Evolutionary conservation across 2,329 filamentous ascomycete species (phyloP), one percentile per base, ranked within the genome.

Genomic region (Botrytis squamosa): DNA sequence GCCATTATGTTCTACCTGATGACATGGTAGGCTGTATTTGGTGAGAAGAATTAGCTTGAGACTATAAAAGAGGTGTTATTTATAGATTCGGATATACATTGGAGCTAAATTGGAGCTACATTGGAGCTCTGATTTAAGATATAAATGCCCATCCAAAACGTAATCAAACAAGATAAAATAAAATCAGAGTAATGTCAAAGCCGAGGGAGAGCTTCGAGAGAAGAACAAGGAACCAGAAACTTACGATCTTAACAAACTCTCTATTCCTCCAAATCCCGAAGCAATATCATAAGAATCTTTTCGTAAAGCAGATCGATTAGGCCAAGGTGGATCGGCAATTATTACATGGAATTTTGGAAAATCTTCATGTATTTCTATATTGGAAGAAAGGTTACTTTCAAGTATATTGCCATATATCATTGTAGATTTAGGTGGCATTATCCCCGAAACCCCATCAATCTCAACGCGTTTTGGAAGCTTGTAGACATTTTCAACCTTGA

Each of bases 251-350:
- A 68, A 57, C 2, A 68, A 22, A 14, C 7, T 57, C n/a, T n/a
- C 66, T 5, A 68, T 68, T 3, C 49, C 66, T 4, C 20, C 7
- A 8, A 18, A 33, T 38, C 66, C 49, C 7, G 49, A 57, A 25
- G 66, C 66, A 42, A n/a, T 42, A 68, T 6, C 18, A 81, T 90
- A 88, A 76, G 85, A 78, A 78, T 83, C 85, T 78, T 88, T 90
- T 57, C 91, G 86, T 77, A 87, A 87, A 22, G 89, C 93, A 9
- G 92, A 95, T 64, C 90, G 88, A 79, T 94, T 95, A 0, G 93
- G 92, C 93, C 93, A 95, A 1, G 93, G 93, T 4, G 93, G 93
- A 79, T 95, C 93, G 33, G 95, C 83, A 12, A 94, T 81, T 55
- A 95, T 85, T 63, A 95, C 84, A 76, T 92, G 84, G 81, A 95